A percentile compares a stretch with the other conserved stretches of the same genome.
phyloP scores from a whole-genome alignment of 805 yeast genomes.

The Starmerella vitae region DNA sequence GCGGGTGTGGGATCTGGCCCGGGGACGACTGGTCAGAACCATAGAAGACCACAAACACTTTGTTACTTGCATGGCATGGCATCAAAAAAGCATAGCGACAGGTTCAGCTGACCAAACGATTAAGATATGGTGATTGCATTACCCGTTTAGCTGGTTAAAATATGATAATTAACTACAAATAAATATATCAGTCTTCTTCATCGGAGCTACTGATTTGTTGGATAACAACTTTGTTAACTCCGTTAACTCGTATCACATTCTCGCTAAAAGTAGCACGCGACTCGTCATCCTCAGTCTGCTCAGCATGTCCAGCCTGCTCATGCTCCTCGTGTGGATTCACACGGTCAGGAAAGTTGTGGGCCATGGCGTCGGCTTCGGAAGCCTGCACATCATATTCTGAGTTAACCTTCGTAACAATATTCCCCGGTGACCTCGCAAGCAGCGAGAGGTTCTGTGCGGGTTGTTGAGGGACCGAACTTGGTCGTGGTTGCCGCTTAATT shows the following conservation, averaged over 20 bases:
- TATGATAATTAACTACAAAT: no score
- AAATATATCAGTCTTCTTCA: background rate
- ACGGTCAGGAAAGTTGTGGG: constrained; percentile 7
- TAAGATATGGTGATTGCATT: constrained; percentile 43
- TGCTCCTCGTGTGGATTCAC: background rate
- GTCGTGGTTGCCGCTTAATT: constrained; percentile 33
- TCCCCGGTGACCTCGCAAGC: constrained; percentile 12
- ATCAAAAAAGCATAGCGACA: constrained; percentile 38
- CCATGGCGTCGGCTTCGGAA: constrained; percentile 18
- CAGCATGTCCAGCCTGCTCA: background rate
- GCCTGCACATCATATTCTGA: constrained; percentile 3
- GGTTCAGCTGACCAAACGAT: constrained; percentile 49
- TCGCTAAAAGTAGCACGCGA: constrained; percentile 47
- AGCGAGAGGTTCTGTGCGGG: background rate
- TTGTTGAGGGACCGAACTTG: background rate
- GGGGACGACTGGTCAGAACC: constrained; percentile 36
- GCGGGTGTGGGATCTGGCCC: constrained; percentile 59
- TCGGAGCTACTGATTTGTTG: constrained; percentile 9
- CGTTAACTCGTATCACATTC: constrained; percentile 68
- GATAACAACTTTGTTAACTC: constrained; percentile 73
- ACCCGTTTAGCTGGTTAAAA: no score
- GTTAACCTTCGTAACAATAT: constrained; percentile 10
- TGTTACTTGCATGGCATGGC: constrained; percentile 41
- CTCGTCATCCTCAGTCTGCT: constrained; percentile 14
- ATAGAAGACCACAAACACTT: constrained; percentile 60